A percentile compares a stretch with the other conserved stretches of the same genome.
Conservation (phyloP, 495 filamentous ascomycete genomes). For the Cladorrhinum samala region DNA sequence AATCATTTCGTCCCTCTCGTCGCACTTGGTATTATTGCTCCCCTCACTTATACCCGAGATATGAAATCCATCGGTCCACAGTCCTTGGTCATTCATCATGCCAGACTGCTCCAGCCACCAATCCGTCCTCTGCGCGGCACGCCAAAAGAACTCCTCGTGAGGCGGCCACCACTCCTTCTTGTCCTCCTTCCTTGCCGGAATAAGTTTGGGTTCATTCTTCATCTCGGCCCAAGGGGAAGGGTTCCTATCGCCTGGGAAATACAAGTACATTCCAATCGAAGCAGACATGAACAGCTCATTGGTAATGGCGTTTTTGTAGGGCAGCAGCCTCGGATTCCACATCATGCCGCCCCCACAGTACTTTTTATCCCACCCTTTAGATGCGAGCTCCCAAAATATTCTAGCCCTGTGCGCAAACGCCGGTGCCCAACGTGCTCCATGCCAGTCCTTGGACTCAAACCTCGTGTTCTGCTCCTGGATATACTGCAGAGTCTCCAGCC, state of each 20-base stretch:
- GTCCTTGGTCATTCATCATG: conserved; percentile 74
- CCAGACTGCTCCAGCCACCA: conserved; percentile 69
- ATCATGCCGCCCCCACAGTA: conserved; percentile 88
- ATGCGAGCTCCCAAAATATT: conserved; percentile 84
- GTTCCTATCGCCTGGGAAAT: conserved; percentile 77
- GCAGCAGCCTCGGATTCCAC: conserved; percentile 75
- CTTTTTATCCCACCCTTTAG: conserved; percentile 70
- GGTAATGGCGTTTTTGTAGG: conserved; percentile 97
- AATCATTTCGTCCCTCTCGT: conserved; percentile 77
- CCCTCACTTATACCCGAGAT: conserved; percentile 57
- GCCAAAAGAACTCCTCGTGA: conserved; percentile 66
- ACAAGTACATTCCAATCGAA: conserved; percentile 82
- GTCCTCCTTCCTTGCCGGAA: too few species aligned
- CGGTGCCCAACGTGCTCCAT: conserved; percentile 68
- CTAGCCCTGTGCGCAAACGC: conserved; percentile 79
- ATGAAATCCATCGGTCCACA: conserved; percentile 90
- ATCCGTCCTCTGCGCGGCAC: conserved; percentile 70
- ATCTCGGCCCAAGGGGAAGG: conserved; percentile 49
- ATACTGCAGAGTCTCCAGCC: conserved; percentile 79
- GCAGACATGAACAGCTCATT: conserved; percentile 87
- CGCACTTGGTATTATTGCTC: conserved; percentile 54
- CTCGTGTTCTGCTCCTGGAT: conserved; percentile 50
- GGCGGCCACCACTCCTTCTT: conserved; percentile 22
- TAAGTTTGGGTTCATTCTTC: neutral
- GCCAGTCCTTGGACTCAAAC: conserved; percentile 45